Evolutionary conservation across 257 asterid species (phyloP), one percentile per base, ranked within the genome.

Genomic region (Henckelia pumila): DNA sequence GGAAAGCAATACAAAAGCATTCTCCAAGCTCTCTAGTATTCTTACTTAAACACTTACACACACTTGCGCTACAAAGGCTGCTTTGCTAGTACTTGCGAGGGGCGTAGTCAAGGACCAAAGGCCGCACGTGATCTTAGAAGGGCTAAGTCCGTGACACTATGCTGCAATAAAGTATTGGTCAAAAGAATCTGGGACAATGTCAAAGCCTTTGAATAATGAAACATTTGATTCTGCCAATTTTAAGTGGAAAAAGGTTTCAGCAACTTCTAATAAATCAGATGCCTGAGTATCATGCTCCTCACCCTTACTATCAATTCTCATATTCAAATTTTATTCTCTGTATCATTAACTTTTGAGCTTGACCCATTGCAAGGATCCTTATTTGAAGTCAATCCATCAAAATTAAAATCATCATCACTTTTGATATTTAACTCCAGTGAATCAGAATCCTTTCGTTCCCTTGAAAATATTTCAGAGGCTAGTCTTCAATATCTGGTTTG

Each of bases 381-480:
- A 72, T 40, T 82, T 33, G 60, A 66, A 61, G 62, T 73, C 75
- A 66, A 74, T 53, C 75, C 93, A 74, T 73, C 82, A 35, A 65
- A 66, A 26, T 73, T 87, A 77, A 75, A 64, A 75, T 80, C 92
- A 74, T 81, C 88, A 47, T 86, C 96, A 72, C 77, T 74, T 85
- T 76, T 78, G 70, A 79, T 75, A 67, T 84, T 95, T 22, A 68
- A 56, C 56, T 71, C 69, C 17, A 56, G 50, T 56, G 86, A 71
- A 69, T 87, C 95, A 9, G 72, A 70, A 37, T 33, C 78, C 72
- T 74, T 85, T 59, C 81, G 83, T 66, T 90, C 92, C 81, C 91
- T 94, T 35, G 95, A 87, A 80, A 94, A 85, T 79, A 94, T 87
- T 71, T 97, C 96, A 32, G 95, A 82, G 66, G 98, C 98, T 73